Evolutionary conservation across 2,329 filamentous ascomycete genomes (phyloP).

Genomic region (Purpureocillium lavendulum): DNA sequence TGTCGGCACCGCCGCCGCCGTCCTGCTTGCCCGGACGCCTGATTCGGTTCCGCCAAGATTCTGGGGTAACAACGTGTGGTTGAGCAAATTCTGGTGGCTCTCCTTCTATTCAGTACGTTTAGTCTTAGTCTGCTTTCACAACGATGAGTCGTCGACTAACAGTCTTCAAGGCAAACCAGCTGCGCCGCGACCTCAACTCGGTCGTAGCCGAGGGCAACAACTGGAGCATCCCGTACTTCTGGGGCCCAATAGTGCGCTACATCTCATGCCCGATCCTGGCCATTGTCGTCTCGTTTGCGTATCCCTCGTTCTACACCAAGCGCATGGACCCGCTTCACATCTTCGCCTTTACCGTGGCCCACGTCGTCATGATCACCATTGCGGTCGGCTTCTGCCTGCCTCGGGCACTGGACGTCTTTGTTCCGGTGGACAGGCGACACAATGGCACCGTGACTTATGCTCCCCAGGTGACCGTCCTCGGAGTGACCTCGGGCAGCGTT

Average conservation of each 20-base stretch:
- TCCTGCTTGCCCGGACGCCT: constrained; percentile 29
- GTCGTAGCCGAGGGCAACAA: constrained; percentile 36
- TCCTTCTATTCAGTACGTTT: too few relatives aligned
- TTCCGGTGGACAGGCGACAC: neutral
- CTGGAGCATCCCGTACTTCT: constrained; percentile 40
- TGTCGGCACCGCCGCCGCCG: constrained; percentile 22
- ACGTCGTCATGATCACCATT: constrained; percentile 31
- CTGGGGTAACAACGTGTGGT: constrained; percentile 27
- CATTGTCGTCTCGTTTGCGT: constrained; percentile 38
- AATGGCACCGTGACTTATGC: constrained; percentile 1
- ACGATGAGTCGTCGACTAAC: too few relatives aligned
- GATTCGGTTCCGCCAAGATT: constrained; percentile 27
- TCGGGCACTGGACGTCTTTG: constrained; percentile 1
- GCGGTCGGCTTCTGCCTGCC: constrained; percentile 35
- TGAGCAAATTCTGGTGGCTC: constrained; percentile 35
- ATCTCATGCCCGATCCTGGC: constrained; percentile 33
- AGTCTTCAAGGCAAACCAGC: constrained; percentile 36
- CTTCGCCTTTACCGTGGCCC: constrained; percentile 27
- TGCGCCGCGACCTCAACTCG: constrained; percentile 42
- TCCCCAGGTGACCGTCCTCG: constrained; percentile 1
- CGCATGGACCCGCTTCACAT: constrained; percentile 33
- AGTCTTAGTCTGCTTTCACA: too few relatives aligned
- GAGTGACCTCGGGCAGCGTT: neutral
- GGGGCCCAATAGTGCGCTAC: constrained; percentile 27
- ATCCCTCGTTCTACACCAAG: constrained; percentile 25